phyloP scores from a whole-genome alignment of 2,329 filamentous ascomycete species.

The Neophaeococcomyces aloes region DNA sequence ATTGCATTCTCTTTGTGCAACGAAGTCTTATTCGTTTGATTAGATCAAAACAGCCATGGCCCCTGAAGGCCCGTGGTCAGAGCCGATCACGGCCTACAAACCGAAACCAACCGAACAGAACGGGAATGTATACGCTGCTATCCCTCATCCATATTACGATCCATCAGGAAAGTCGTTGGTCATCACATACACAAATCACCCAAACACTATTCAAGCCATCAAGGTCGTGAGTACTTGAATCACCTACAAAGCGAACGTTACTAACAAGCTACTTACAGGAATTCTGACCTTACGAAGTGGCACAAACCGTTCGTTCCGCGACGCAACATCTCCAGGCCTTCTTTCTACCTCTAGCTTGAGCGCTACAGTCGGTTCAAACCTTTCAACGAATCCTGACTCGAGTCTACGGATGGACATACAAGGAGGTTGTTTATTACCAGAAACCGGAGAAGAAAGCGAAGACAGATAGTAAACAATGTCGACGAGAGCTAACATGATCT shows the following conservation, averaged over 20 bases:
- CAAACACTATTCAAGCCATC: conserved; percentile 21
- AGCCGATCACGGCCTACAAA: conserved; percentile 18
- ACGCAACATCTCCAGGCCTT: no score
- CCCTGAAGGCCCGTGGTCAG: conserved; percentile 23
- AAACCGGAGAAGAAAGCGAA: no score
- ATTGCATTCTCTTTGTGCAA: neutral
- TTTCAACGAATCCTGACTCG: no score
- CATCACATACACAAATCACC: conserved; percentile 22
- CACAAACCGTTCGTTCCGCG: no score
- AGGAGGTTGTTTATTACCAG: no score
- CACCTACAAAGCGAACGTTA: neutral
- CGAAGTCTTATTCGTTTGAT: conserved; percentile 1
- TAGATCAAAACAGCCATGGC: conserved; percentile 14
- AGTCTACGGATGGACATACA: no score
- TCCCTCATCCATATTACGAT: conserved; percentile 23
- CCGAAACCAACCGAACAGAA: conserved; percentile 15
- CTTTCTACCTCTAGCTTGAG: no score
- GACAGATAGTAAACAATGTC: no score
- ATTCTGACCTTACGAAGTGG: neutral
- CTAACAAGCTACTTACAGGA: neutral
- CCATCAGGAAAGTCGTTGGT: conserved; percentile 19
- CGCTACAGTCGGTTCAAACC: no score
- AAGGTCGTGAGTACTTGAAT: conserved; percentile 9
- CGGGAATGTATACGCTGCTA: conserved; percentile 20
- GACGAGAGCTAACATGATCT: no score